phyloP scores from a whole-genome alignment of 208 protist genomes.

The Acanthamoeba triangularis region DNA sequence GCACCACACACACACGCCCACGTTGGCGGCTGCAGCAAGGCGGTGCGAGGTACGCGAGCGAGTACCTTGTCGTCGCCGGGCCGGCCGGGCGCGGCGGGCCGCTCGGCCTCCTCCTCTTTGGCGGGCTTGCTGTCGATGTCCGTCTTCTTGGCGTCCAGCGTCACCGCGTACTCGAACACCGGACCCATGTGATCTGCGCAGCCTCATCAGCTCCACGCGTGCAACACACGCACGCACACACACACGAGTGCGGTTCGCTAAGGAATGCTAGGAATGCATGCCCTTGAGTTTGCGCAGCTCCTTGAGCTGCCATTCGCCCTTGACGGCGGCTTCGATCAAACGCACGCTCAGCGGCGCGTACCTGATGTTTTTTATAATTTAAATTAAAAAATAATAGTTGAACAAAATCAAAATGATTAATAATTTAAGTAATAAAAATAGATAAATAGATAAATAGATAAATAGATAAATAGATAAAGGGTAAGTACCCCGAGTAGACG shows the following conservation, averaged over 20 bases:
- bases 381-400: no score
- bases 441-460: neutral
- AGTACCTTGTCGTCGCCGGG: neutral
- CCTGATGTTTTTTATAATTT: no score
- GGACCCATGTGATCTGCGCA: neutral
- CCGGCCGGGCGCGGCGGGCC: neutral
- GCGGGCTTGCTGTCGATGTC: neutral
- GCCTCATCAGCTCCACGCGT: neutral
- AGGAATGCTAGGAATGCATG: neutral
- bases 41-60: neutral
- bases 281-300: slow-evolving; percentile 46
- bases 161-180: slow-evolving; percentile 42
- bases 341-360: slow-evolving; percentile 86
- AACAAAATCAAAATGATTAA: neutral
- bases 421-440: neutral
- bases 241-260: neutral
- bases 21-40: neutral
- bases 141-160: slow-evolving; percentile 21
- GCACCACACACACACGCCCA: neutral
- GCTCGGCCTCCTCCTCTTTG: neutral
- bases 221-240: neutral
- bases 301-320: slow-evolving; percentile 41
- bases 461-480: neutral
- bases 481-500: slow-evolving; percentile 78
- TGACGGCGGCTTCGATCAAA: slow-evolving; percentile 77